Conservation (phyloP, 2,329 filamentous ascomycete species). For the Diaporthe citri region DNA sequence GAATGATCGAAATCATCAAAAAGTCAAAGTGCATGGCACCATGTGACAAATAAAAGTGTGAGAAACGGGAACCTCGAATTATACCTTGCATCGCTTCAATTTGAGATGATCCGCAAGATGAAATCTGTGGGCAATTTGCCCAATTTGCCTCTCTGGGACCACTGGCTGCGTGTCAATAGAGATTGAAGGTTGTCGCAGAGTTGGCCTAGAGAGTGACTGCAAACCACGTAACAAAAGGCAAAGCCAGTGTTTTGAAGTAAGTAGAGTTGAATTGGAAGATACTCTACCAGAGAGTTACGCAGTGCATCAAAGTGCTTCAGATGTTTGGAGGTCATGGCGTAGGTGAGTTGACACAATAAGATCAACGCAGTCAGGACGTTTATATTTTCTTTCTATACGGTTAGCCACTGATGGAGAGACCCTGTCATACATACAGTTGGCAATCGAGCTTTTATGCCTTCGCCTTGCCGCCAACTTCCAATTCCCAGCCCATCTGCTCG, state of each 20-base stretch:
- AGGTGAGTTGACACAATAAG: background rate
- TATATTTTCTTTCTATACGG: background rate
- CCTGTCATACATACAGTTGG: background rate
- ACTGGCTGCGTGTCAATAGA: background rate
- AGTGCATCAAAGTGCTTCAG: background rate
- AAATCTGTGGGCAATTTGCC: background rate
- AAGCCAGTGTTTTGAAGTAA: background rate
- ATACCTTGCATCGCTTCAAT: background rate
- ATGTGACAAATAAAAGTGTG: background rate
- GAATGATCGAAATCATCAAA: background rate
- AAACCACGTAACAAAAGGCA: background rate
- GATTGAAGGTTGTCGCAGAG: too few species aligned
- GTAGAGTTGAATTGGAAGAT: background rate
- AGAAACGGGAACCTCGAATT: background rate
- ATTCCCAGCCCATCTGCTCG: constrained; percentile 37
- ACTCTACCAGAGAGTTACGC: background rate
- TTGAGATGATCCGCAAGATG: background rate
- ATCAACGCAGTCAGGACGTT: background rate
- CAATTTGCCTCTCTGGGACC: background rate
- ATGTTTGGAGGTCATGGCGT: background rate
- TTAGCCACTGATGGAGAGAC: background rate
- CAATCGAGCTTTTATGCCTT: background rate
- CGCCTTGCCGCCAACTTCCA: constrained; percentile 5
- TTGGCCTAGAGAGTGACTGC: background rate
- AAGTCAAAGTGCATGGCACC: background rate